These are phyloP conservation scores for Mucor circinelloides DNA, from an alignment of 371 early-diverging fungal genomes.

Conservation along the genomic window DNA sequence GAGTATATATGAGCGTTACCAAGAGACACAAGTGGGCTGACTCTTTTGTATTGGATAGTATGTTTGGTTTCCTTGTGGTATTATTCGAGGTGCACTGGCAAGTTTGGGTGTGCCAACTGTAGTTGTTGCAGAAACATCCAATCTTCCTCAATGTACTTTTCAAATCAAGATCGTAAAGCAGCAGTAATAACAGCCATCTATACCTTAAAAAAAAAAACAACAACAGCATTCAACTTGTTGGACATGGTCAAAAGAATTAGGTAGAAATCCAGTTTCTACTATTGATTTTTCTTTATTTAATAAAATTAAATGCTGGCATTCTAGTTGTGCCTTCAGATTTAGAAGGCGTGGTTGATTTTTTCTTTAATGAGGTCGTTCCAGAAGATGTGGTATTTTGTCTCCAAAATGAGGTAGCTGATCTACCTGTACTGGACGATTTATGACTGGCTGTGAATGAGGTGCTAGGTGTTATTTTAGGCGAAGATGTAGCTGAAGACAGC, in stretches of 20 bases:
- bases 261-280: conserved; percentile 10
- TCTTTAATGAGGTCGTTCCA: background rate
- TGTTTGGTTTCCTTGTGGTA: conserved; percentile 94
- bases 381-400: conserved; percentile 9
- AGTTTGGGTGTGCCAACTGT: conserved; percentile 86
- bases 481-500: background rate
- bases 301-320: conserved; percentile 10
- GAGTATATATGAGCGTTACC: conserved; percentile 22
- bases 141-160: conserved; percentile 85
- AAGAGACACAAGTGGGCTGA: too few species aligned
- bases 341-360: conserved; percentile 7
- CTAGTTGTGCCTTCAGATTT: conserved; percentile 11
- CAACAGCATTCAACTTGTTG: too few species aligned
- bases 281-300: conserved; percentile 8
- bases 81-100: conserved; percentile 90
- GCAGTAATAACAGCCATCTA: conserved; percentile 11
- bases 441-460: background rate
- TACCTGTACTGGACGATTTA: background rate
- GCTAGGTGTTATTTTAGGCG: conserved; percentile 6
- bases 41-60: conserved; percentile 54
- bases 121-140: conserved; percentile 87
- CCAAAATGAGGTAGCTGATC: conserved; percentile 18
- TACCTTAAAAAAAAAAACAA: too few species aligned
- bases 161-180: conserved; percentile 64
- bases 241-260: too few species aligned